These are phyloP conservation scores for Aphanoascus verrucosus DNA, from an alignment of 2,329 filamentous ascomycete species.

Conservation along the genomic window DNA sequence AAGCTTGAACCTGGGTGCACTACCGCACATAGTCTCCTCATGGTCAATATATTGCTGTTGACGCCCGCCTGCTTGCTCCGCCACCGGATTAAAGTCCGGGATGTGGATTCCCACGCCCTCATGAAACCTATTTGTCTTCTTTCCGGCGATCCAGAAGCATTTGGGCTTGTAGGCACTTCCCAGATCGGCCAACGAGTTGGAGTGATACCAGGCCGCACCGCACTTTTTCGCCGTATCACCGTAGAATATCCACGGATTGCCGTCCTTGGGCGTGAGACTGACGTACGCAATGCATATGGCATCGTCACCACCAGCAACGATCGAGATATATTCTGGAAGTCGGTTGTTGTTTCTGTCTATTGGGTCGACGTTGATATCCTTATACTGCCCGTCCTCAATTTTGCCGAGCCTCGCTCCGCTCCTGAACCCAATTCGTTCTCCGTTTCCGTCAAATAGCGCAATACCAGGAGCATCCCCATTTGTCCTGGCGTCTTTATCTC, in stretches of 20 bases:
- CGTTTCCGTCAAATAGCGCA: conserved; percentile 6
- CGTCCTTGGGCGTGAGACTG: neutral
- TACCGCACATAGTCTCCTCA: neutral
- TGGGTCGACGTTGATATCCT: neutral
- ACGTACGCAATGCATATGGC: conserved; percentile 6
- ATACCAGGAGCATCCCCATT: conserved; percentile 1
- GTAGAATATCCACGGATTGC: conserved; percentile 11
- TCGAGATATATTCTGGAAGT: neutral
- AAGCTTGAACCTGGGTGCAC: neutral
- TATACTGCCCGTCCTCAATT: neutral
- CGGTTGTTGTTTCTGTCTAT: neutral
- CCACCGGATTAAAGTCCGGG: conserved; percentile 2
- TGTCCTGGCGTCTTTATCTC: neutral
- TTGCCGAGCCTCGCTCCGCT: neutral
- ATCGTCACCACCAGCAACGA: neutral
- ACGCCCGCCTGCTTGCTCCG: neutral
- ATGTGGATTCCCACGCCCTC: conserved; percentile 4
- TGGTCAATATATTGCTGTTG: neutral
- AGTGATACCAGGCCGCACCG: conserved; percentile 20
- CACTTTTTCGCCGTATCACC: conserved; percentile 19
- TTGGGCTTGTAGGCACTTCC: neutral
- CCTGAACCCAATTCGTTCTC: conserved; percentile 1
- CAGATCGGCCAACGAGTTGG: conserved; percentile 12
- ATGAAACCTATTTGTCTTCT: conserved; percentile 1
- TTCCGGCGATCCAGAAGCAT: conserved; percentile 9